Percentiles rank a stretch among this genome's conserved stretches.
phyloP scores from a whole-genome alignment of 192 early-diverging fungal species.

The Backusella mclennaniae region DNA sequence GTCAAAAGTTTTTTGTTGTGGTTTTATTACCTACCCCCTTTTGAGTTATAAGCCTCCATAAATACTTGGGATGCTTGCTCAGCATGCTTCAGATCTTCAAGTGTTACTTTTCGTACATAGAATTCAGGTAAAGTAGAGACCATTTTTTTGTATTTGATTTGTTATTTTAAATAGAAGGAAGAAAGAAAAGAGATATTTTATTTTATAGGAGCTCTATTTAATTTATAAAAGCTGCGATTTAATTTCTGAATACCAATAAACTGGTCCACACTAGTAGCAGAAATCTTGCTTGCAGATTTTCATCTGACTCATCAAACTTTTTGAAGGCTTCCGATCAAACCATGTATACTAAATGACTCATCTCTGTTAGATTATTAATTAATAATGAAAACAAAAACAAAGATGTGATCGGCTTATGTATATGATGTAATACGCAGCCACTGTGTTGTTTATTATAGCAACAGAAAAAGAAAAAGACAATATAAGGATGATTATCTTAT shows the following conservation, averaged over 20 bases:
- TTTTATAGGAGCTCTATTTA: neutral
- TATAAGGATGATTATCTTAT: neutral
- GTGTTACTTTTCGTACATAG: neutral
- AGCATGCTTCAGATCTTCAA: neutral
- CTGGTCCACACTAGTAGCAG: neutral
- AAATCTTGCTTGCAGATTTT: neutral
- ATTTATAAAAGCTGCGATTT: neutral
- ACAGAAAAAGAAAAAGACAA: neutral
- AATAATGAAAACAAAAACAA: neutral
- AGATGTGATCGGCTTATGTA: neutral
- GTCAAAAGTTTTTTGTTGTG: neutral
- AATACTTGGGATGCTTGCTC: slow-evolving; percentile 21
- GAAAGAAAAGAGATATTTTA: neutral
- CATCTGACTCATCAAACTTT: neutral
- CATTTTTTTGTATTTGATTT: neutral
- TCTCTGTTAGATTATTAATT: neutral
- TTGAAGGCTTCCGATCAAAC: neutral
- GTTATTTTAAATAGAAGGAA: neutral
- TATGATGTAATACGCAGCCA: neutral
- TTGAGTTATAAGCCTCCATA: slow-evolving; percentile 42
- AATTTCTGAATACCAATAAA: neutral
- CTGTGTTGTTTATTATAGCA: neutral
- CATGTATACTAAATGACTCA: neutral
- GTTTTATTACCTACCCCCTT: slow-evolving; percentile 12
- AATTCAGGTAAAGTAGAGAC: neutral